Base-by-base conservation (phyloP, 2,329 filamentous ascomycete species). In the Ophiostoma ulmi region DNA sequence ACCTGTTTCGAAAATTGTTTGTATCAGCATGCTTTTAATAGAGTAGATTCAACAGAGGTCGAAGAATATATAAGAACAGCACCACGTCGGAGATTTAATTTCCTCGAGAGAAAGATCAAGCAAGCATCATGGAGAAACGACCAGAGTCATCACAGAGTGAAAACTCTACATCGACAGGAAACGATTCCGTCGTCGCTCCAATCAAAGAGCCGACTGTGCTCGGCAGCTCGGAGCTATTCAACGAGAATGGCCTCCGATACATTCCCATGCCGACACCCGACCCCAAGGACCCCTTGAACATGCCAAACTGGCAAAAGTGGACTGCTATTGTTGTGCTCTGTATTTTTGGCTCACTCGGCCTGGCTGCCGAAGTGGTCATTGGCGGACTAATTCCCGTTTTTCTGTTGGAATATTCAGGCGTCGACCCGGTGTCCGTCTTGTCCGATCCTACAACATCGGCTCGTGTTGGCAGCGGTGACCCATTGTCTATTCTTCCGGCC, bases 371-470 rank as follows among this genome's bases (percentile, higher is more conserved):
- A 65, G 68, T 76, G 66, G 75, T 78, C 65, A 76, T 80, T 69
- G 78, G 75, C 36, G 73, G 75, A 1, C 73, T 80, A 44, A 73
- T 80, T 2, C 78, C 78, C 63, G 76, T 80, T 22, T 80, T 80
- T 73, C 72, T 78, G n/a, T 75, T 80, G 68, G 76, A 80, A 72
- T 80, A 80, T 70, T 76, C 77, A 5, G 78, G 77, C 35, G 73
- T 79, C 31, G 75, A 78, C 72, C 75, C 78, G 3, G 74, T 76
- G 35, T 74, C 77, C n/a, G 74, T 80, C 41, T 61, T 73, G 64
- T 71, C 72, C 1, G 68, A 69, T 48, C 70, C 72, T 6, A 58
- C 39, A 5, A 61, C 68, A 5, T 38, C 68, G 5, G 22, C n/a
- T 22, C 52, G 52, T 26, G 52, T 58, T 10, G 52, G 52, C 52